These are phyloP conservation scores for Haematococcus sp. DNA, from an alignment of 139 green algal genomes.

Conservation along the genomic window DNA sequence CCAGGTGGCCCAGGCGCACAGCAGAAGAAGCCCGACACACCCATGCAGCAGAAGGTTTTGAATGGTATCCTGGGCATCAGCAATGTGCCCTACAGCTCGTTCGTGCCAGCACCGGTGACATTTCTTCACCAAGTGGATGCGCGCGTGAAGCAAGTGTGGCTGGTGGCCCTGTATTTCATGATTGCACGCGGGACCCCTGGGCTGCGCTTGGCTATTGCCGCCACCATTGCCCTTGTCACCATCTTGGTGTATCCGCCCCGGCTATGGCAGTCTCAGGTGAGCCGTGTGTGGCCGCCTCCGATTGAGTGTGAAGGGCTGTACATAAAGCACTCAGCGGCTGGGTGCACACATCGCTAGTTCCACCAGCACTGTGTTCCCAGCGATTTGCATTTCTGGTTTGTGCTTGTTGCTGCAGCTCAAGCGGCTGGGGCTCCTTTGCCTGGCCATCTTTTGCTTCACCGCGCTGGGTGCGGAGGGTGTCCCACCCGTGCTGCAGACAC, in stretches of 20 bases:
- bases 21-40: conserved; percentile 18
- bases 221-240: conserved; percentile 36
- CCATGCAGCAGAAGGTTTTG: conserved; percentile 58
- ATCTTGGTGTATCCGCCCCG: conserved; percentile 45
- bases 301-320: too few species aligned
- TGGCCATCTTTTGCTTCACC: conserved; percentile 60
- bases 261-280: conserved; percentile 43
- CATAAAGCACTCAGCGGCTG: too few species aligned
- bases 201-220: conserved; percentile 41
- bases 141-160: conserved; percentile 72
- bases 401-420: conserved; percentile 54
- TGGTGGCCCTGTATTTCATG: conserved; percentile 67
- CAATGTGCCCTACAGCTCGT: conserved; percentile 75
- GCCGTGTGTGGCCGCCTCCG: not conserved
- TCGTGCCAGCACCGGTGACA: conserved; percentile 53
- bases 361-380: too few species aligned
- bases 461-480: conserved; percentile 61
- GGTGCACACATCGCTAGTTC: too few species aligned
- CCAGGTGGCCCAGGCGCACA: not conserved
- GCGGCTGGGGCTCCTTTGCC: conserved; percentile 52
- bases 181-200: conserved; percentile 47
- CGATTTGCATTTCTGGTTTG: too few species aligned
- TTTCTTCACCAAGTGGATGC: conserved; percentile 63
- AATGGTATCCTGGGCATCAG: conserved; percentile 58
- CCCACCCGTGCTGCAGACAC: conserved; percentile 52